Percentiles rank a stretch among this genome's conserved stretches.
These are phyloP conservation scores for Juncus inflexus DNA, from an alignment of 176 grass and related monocot genomes.

Conservation along the genomic window DNA sequence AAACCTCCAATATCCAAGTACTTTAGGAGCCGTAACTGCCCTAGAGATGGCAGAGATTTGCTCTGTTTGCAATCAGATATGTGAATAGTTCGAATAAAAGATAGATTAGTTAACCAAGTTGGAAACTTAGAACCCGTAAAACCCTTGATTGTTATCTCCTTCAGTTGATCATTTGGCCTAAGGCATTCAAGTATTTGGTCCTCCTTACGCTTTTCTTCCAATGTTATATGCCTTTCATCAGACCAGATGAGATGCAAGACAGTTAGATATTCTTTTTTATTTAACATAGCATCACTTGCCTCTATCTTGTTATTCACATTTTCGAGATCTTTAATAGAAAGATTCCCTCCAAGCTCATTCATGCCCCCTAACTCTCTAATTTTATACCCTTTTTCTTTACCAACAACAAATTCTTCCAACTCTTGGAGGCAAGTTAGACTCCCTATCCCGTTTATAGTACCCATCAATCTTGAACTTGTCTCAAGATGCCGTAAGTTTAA, in stretches of 20 bases:
- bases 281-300: conserved; percentile 42
- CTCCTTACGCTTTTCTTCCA: conserved; percentile 21
- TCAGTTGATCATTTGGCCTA: conserved; percentile 46
- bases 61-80: conserved; percentile 51
- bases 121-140: conserved; percentile 50
- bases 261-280: conserved; percentile 38
- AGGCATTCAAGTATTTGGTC: conserved; percentile 44
- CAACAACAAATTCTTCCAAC: conserved; percentile 56
- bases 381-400: conserved; percentile 45
- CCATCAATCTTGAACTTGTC: conserved; percentile 41
- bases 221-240: conserved; percentile 22
- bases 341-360: conserved; percentile 36
- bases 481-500: conserved; percentile 57
- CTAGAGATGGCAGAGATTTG: conserved; percentile 46
- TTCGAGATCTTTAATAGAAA: conserved; percentile 53
- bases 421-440: conserved; percentile 53
- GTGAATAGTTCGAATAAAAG: conserved; percentile 58
- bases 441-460: conserved; percentile 39
- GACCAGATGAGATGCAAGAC: conserved; percentile 56
- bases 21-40: conserved; percentile 51
- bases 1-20: conserved; percentile 45
- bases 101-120: conserved; percentile 50
- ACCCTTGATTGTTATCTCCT: conserved; percentile 45
- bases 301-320: conserved; percentile 41
- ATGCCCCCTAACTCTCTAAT: conserved; percentile 55